phyloP scores from a whole-genome alignment of 164 flowering plant species.

The Amborella trichopoda region DNA sequence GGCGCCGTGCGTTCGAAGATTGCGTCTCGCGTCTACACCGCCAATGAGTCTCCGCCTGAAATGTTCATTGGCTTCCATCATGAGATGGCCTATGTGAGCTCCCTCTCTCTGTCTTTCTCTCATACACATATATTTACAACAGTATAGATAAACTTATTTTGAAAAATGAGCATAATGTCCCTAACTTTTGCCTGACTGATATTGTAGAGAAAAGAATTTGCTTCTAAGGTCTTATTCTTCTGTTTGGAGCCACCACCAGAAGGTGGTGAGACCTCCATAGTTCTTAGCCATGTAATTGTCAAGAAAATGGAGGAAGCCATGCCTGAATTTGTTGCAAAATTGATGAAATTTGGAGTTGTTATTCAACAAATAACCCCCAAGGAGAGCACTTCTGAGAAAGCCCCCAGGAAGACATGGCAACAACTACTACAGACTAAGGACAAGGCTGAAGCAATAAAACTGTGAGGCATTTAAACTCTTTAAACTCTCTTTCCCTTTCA shows the following conservation, averaged over 20 bases:
- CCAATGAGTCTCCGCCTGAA: conserved; percentile 7
- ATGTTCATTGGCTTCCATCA: conserved; percentile 8
- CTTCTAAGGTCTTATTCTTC: conserved; percentile 4
- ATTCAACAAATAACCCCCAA: background rate
- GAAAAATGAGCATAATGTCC: too few relatives aligned
- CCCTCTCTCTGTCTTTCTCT: background rate
- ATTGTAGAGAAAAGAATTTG: conserved; percentile 1
- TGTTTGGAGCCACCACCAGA: conserved; percentile 3
- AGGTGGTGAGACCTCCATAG: conserved; percentile 7
- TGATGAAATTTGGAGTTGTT: background rate
- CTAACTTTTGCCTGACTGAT: too few relatives aligned
- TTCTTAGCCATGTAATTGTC: conserved; percentile 2
- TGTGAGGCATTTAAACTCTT: too few relatives aligned
- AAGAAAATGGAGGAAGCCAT: conserved; percentile 4
- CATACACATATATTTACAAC: too few relatives aligned
- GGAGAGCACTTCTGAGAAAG: background rate
- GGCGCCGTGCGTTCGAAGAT: conserved; percentile 2
- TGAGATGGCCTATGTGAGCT: conserved; percentile 8
- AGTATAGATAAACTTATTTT: too few relatives aligned
- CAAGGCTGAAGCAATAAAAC: conserved; percentile 1
- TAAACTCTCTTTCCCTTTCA: too few relatives aligned
- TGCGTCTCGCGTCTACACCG: conserved; percentile 4
- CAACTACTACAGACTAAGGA: background rate
- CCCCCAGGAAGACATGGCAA: conserved; percentile 3
- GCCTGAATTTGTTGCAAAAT: conserved; percentile 3